phyloP scores from a whole-genome alignment of 345 rosid genomes.

The Corchorus capsularis region DNA sequence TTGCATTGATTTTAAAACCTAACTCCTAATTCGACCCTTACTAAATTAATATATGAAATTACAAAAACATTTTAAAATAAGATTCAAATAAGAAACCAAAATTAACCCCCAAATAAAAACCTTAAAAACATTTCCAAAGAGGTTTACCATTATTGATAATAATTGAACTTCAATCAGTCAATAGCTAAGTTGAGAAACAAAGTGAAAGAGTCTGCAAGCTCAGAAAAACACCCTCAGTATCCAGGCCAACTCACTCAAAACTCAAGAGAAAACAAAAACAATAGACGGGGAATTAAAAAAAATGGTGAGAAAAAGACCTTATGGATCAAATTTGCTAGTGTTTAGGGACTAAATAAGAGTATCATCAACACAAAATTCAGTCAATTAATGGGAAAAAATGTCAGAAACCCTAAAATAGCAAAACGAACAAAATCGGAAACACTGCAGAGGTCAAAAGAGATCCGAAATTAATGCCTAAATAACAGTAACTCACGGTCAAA shows the following conservation, averaged over 20 bases:
- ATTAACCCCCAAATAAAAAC: conserved; percentile 13
- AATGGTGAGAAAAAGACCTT: conserved; percentile 10
- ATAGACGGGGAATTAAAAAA: conserved; percentile 4
- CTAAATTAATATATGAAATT: neutral
- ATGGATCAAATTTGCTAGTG: conserved; percentile 41
- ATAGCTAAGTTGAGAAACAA: neutral
- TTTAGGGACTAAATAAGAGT: conserved; percentile 33
- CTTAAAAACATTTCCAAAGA: neutral
- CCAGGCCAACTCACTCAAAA: conserved; percentile 6
- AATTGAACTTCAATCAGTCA: neutral
- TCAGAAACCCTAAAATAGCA: conserved; percentile 36
- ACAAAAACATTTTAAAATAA: neutral
- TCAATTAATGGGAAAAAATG: neutral
- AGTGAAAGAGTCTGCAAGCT: neutral
- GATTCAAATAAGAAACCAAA: neutral
- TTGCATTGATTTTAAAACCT: conserved; percentile 6
- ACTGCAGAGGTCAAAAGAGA: conserved; percentile 39
- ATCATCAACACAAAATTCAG: conserved; percentile 23
- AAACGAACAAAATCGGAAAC: conserved; percentile 21
- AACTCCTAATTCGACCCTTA: neutral
- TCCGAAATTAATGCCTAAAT: conserved; percentile 56
- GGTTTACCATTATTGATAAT: neutral
- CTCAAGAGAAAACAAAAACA: neutral
- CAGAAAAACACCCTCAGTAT: conserved; percentile 4
- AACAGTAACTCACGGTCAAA: conserved; percentile 29